phyloP scores from a whole-genome alignment of 768 basidiomycete genomes.

The Chalciporus sphaerocephalus region DNA sequence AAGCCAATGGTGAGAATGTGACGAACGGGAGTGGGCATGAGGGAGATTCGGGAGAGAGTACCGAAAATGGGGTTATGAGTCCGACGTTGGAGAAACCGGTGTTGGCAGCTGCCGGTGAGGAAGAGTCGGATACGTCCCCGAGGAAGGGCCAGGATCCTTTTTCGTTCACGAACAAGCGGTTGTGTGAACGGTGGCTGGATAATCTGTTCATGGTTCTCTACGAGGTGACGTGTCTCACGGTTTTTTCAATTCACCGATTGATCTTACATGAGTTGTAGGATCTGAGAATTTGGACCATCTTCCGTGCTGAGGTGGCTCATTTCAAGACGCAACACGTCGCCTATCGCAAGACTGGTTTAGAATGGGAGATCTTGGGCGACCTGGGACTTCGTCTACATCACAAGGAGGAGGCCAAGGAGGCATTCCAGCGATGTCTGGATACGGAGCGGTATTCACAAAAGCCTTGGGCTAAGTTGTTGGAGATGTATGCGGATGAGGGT shows the following conservation, averaged over 20 bases:
- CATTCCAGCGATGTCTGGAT: conserved; percentile 92
- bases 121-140: conserved; percentile 23
- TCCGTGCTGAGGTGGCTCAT: conserved; percentile 96
- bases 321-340: conserved; percentile 99
- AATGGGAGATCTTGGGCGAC: conserved; percentile 98
- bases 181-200: conserved; percentile 97
- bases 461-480: conserved; percentile 90
- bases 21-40: conserved; percentile 5
- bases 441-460: conserved; percentile 80
- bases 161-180: conserved; percentile 92
- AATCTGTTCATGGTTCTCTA: conserved; percentile 98
- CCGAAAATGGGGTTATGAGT: conserved; percentile 27
- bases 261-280: conserved; percentile 50
- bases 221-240: conserved; percentile 55
- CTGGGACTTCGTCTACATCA: conserved; percentile 90
- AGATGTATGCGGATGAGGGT: conserved; percentile 95
- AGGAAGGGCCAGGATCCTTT: conserved; percentile 54
- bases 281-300: conserved; percentile 96
- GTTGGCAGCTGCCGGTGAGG: conserved; percentile 37
- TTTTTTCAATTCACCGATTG: neutral
- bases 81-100: conserved; percentile 40
- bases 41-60: neutral
- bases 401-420: conserved; percentile 98
- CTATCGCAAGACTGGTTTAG: conserved; percentile 92
- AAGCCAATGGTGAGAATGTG: conserved; percentile 23